phyloP scores from a whole-genome alignment of 2,329 filamentous ascomycete genomes.

The Apiospora arundinis region DNA sequence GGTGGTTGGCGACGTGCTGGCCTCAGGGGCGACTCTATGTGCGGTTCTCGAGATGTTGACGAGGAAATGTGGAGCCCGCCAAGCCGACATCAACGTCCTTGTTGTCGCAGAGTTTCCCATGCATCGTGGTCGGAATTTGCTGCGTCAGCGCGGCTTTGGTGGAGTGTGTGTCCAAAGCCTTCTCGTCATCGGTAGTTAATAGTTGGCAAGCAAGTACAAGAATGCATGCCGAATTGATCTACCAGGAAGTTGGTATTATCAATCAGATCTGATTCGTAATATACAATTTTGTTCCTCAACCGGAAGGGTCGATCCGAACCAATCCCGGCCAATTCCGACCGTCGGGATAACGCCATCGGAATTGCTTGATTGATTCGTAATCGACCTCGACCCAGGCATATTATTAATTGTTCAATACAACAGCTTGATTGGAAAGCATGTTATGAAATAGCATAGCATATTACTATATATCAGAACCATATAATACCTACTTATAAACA shows the following conservation, averaged over 20 bases:
- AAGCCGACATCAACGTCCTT: conserved; percentile 53
- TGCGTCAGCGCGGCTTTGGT: conserved; percentile 57
- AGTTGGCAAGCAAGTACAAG: neutral
- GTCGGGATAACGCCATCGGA: too few relatives aligned
- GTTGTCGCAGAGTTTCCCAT: conserved; percentile 63
- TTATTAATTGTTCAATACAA: too few relatives aligned
- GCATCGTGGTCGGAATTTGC: conserved; percentile 56
- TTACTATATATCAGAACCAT: too few relatives aligned
- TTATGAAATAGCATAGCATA: too few relatives aligned
- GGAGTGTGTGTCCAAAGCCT: conserved; percentile 57
- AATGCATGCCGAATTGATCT: too few relatives aligned
- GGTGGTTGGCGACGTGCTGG: conserved; percentile 66
- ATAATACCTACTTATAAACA: too few relatives aligned
- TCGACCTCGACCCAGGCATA: too few relatives aligned
- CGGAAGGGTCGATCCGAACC: too few relatives aligned
- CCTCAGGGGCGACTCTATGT: conserved; percentile 60
- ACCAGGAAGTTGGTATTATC: too few relatives aligned
- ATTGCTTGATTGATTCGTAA: too few relatives aligned
- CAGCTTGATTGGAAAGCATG: too few relatives aligned
- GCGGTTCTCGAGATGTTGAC: conserved; percentile 56
- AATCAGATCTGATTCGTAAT: neutral
- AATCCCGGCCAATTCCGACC: neutral
- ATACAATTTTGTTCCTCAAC: neutral
- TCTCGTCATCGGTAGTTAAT: conserved; percentile 55
- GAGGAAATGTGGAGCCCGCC: conserved; percentile 46